A percentile compares a stretch with the other conserved stretches of the same genome.
Conservation (phyloP, 2,329 filamentous ascomycete species). For the Diaporthe citriasiana region DNA sequence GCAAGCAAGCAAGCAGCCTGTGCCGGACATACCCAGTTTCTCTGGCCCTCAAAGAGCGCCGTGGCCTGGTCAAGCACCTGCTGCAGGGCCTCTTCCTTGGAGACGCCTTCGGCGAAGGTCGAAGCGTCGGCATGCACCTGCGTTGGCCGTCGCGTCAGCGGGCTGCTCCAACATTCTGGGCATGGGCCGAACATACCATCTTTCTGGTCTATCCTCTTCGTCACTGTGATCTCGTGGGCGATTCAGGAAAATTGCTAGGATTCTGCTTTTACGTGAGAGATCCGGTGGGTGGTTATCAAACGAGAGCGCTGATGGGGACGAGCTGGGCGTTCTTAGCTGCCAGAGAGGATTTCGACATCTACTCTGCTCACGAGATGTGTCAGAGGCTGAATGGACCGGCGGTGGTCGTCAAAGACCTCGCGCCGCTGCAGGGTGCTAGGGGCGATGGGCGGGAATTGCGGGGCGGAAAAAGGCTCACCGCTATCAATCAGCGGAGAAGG, state of each 20-base stretch:
- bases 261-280: background rate
- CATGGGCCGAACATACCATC: background rate
- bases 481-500: conserved; percentile 6
- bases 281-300: background rate
- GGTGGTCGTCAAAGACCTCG: background rate
- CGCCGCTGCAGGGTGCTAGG: conserved; percentile 11
- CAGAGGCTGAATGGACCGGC: background rate
- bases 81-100: conserved; percentile 80
- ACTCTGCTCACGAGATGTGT: background rate
- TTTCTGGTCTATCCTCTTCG: background rate
- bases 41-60: conserved; percentile 78
- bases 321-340: background rate
- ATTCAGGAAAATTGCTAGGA: background rate
- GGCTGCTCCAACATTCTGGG: background rate
- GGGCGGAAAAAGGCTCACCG: conserved; percentile 30
- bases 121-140: conserved; percentile 85
- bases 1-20: background rate
- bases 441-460: conserved; percentile 19
- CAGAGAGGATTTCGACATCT: background rate
- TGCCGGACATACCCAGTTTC: conserved; percentile 77
- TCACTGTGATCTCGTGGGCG: background rate
- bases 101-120: conserved; percentile 76
- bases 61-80: conserved; percentile 80
- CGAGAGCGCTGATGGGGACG: background rate
- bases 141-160: background rate